phyloP scores from a whole-genome alignment of 257 asterid species.

The Capsicum rhomboideum region DNA sequence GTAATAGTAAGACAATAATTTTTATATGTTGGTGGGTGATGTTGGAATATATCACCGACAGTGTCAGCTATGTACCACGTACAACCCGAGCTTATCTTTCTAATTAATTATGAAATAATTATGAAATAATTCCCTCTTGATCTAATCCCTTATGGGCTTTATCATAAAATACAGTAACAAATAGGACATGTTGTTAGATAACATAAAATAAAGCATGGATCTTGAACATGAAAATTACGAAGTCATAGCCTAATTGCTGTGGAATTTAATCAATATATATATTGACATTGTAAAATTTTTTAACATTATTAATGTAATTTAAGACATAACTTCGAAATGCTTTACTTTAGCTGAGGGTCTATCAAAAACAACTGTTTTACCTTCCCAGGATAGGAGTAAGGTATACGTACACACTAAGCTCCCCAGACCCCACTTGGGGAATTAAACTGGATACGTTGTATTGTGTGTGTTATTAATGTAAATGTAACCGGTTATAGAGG shows the following conservation, averaged over 20 bases:
- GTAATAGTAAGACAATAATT: neutral
- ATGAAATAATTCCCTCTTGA: neutral
- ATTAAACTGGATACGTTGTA: too few species aligned
- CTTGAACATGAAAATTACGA: neutral
- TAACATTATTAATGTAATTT: neutral
- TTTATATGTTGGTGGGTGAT: neutral
- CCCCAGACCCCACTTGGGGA: too few species aligned
- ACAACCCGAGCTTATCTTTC: neutral
- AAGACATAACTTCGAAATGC: too few species aligned
- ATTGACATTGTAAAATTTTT: neutral
- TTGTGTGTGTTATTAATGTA: neutral
- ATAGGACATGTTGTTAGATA: neutral
- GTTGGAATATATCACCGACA: neutral
- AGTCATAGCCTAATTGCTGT: neutral
- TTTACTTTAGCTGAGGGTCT: too few species aligned
- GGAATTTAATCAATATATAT: neutral
- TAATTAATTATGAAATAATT: neutral
- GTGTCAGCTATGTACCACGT: neutral
- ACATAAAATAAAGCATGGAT: neutral
- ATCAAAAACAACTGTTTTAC: too few species aligned
- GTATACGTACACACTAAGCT: too few species aligned
- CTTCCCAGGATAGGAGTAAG: too few species aligned
- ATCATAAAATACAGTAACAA: neutral
- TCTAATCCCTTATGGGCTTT: neutral
- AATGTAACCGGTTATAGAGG: neutral